These are phyloP conservation scores for Blastobotrys petasosporus DNA, from an alignment of 1,139 yeast species.

Conservation along the genomic window DNA sequence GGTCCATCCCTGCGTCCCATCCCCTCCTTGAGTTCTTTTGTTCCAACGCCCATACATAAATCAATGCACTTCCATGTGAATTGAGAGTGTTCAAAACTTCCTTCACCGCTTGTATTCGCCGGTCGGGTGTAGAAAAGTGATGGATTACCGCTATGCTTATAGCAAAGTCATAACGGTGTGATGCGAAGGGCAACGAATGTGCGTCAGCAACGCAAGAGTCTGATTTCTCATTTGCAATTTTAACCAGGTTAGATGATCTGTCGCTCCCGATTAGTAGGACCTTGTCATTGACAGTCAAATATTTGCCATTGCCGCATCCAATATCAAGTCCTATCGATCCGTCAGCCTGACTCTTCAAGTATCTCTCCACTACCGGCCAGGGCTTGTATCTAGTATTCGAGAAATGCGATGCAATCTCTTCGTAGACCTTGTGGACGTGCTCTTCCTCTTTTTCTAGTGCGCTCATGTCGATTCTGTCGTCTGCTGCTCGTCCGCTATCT, in stretches of 20 bases:
- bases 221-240: constrained; percentile 55
- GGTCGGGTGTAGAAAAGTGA: constrained; percentile 79
- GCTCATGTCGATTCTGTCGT: not conserved
- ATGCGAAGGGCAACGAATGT: constrained; percentile 58
- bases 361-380: constrained; percentile 90
- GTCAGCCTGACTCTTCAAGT: constrained; percentile 39
- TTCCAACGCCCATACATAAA: constrained; percentile 96
- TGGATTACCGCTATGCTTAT: constrained; percentile 94
- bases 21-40: constrained; percentile 84
- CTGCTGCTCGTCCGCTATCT: not conserved
- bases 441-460: constrained; percentile 52
- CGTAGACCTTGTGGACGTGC: constrained; percentile 84
- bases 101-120: constrained; percentile 68
- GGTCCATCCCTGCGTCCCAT: constrained; percentile 83
- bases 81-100: constrained; percentile 59
- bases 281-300: constrained; percentile 62
- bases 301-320: constrained; percentile 97
- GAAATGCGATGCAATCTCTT: constrained; percentile 87
- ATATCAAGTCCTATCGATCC: constrained; percentile 53
- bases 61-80: constrained; percentile 60
- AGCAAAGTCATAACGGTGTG: constrained; percentile 70
- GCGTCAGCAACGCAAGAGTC: constrained; percentile 75
- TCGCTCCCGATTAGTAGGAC: constrained; percentile 77
- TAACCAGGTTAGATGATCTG: constrained; percentile 67
- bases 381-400: constrained; percentile 93